Evolutionary conservation across 108 stramenopile species (phyloP).

Genomic region (Skeletonema costatum): DNA sequence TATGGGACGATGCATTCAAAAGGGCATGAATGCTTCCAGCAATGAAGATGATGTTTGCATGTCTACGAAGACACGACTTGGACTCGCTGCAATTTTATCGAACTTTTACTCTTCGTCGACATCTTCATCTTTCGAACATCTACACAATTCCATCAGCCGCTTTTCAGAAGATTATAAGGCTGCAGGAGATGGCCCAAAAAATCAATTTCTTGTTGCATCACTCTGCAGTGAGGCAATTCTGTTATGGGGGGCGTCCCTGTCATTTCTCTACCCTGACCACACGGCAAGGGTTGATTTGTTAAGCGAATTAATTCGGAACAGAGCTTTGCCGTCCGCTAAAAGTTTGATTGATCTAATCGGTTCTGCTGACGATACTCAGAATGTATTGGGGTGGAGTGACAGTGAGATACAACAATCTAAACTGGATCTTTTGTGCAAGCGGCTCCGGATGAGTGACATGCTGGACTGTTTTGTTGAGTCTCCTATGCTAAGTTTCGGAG

Average conservation of each 20-base stretch:
- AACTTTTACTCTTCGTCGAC: constrained; percentile 26
- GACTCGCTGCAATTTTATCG: constrained; percentile 22
- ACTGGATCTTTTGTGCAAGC: constrained; percentile 65
- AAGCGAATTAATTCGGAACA: constrained; percentile 7
- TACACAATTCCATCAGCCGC: constrained; percentile 16
- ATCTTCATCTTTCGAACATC: constrained; percentile 17
- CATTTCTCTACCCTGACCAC: constrained; percentile 58
- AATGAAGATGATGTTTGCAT: constrained; percentile 10
- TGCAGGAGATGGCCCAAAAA: constrained; percentile 20
- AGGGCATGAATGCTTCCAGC: constrained; percentile 1
- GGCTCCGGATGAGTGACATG: constrained; percentile 68
- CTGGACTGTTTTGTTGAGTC: constrained; percentile 57
- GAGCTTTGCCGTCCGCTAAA: constrained; percentile 10
- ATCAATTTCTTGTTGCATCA: constrained; percentile 47
- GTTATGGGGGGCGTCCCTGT: constrained; percentile 71
- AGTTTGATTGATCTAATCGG: neutral
- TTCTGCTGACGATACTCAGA: neutral
- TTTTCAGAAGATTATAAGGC: constrained; percentile 6
- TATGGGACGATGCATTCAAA: constrained; percentile 44
- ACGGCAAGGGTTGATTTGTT: constrained; percentile 50
- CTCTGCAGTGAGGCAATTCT: constrained; percentile 59
- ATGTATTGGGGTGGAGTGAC: constrained; percentile 36
- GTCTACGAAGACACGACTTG: constrained; percentile 28
- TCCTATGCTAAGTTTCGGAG: constrained; percentile 17
- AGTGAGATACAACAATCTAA: constrained; percentile 34